Evolutionary conservation across 1,284 basidiomycete genomes (phyloP), one percentile per base, ranked within the genome.

Genomic region (Ceraceosorus guamensis): DNA sequence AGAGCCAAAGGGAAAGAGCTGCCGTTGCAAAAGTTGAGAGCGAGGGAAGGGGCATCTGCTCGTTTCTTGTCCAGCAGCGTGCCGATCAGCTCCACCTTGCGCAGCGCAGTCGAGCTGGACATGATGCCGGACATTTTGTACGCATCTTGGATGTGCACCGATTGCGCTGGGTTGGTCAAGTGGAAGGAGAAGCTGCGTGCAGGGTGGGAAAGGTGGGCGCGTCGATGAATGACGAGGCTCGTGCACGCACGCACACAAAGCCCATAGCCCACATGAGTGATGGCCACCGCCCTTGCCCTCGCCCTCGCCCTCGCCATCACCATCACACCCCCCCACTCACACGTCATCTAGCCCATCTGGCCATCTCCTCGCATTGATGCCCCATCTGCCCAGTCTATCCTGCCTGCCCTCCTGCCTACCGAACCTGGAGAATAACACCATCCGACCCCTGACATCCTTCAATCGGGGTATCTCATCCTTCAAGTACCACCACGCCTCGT

Each of bases 321-420:
- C 10, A 48, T 8, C 10, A 7, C 8, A 48, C 32, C 10, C 32
- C 8, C 8, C 10, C 46, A 18, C 55, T 53, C 55, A 56, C 39
- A n/a, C n/a, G 8, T 45, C 60, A 46, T 61, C 53, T 6, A 50
- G 54, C 11, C 52, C 57, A 51, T 71, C 60, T 1, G 68, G 67
- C 68, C 68, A 71, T 32, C 66, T 70, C 7, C 61, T 56, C 1
- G 68, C 61, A 45, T 68, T 68, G 8, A 8, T 8, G n/a, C 37
- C 8, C 37, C 37, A 41, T 8, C 37, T 41, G 8, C 8, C 37
- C 8, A 71, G 63, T 3, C 68, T 67, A 1, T 63, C 67, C 10
- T 61, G 65, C 46, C 64, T 60, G 1, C 53, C 60, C n/a, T 56
- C 34, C 0, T 46, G 48, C 4, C 18, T 39, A 0, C 63, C 68